Base-by-base conservation (phyloP, 768 basidiomycete genomes). In the Kwoniella bestiolae region DNA sequence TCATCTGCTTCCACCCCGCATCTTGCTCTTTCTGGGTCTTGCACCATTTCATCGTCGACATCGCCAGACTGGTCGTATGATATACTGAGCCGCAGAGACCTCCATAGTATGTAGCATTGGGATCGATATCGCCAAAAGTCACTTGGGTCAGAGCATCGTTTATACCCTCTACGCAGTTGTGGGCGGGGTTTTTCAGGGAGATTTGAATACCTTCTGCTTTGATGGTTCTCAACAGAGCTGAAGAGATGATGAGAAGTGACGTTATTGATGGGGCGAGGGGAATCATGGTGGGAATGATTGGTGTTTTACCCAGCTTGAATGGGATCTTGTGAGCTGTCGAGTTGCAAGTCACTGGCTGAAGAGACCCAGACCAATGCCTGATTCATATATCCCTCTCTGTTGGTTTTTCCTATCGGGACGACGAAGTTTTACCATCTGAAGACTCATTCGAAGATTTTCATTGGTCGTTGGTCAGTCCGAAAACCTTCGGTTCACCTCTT, bases 11-110 rank as follows among this genome's bases (percentile, higher is more conserved):
- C 60, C 65, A 67, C 3, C 69, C 68, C 12, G 21, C 47, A 5
- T 32, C 49, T 18, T 45, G 23, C 28, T 66, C 50, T 18, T 21
- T 35, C 5, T 32, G 44, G 11, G 60, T 57, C 18, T 25, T 46
- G 49, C 69, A 70, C 25, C 63, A 70, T 21, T 32, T 66, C 45
- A 49, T 51, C 6, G 12, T 34, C 38, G 60, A 70, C 23, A 61
- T 25, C 12, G 61, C 32, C 32, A 70, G 21, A 29, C 60, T 58
- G 8, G 65, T 63, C 3, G 55, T 25, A 16, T n/a, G 52, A 11
- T 47, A 18, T n/a, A 26, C 31, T 34, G 69, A 70, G 34, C 29
- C 50, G 45, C 65, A 70, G 28, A 49, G 29, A 18, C 18, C 35
- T 12, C 16, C 38, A 29, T 69, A 69, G 46, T 66, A 70, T 4